A percentile compares a stretch with the other conserved stretches of the same genome.
phyloP scores from a whole-genome alignment of 2,329 filamentous ascomycete genomes.

The Cryphonectria carpinicola region DNA sequence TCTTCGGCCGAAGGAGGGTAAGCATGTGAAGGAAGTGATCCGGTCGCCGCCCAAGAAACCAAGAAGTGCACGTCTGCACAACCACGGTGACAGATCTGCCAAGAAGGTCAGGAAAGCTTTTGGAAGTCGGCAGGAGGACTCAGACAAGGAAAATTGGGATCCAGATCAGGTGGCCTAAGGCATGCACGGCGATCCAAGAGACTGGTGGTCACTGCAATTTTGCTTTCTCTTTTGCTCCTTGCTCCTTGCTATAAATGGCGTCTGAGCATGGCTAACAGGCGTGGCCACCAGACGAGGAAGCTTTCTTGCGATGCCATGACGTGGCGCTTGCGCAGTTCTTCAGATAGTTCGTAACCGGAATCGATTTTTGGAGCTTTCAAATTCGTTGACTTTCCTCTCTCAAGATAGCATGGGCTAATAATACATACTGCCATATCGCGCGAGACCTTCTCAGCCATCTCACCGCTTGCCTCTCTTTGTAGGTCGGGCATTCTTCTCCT shows the following conservation, averaged over 20 bases:
- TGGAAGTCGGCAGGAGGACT: neutral
- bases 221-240: neutral
- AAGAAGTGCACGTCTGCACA: neutral
- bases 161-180: neutral
- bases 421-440: neutral
- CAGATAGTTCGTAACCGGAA: neutral
- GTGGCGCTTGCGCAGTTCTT: neutral
- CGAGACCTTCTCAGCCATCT: neutral
- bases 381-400: neutral
- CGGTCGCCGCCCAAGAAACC: neutral
- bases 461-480: slow-evolving; percentile 51
- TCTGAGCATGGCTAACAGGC: neutral
- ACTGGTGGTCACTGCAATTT: neutral
- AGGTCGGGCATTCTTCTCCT: slow-evolving; percentile 87
- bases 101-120: neutral
- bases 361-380: neutral
- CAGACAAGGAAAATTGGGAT: neutral
- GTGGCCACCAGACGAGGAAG: neutral
- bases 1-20: neutral
- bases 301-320: neutral
- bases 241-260: neutral
- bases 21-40: slow-evolving; percentile 4
- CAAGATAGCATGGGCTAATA: neutral
- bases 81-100: neutral
- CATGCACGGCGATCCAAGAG: neutral